A percentile compares a stretch with the other conserved stretches of the same genome.
Conservation (phyloP, 2,329 filamentous ascomycete species). For the Ophiostoma pallidulum region DNA sequence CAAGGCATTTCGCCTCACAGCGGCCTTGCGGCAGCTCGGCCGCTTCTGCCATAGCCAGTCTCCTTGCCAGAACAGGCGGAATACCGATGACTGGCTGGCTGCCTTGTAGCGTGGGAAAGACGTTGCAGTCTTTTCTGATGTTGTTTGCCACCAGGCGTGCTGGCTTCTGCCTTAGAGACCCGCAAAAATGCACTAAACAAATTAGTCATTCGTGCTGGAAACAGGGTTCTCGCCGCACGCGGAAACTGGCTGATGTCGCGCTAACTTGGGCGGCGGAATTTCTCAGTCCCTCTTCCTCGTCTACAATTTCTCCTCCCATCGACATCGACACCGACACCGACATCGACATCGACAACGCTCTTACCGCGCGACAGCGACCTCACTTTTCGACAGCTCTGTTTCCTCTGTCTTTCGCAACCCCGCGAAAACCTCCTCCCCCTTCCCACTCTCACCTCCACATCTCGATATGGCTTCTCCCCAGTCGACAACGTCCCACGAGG, state of each 20-base stretch:
- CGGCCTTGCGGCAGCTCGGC: too few species aligned
- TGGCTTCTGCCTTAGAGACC: too few species aligned
- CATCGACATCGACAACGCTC: background rate
- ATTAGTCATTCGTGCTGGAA: background rate
- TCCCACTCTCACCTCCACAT: background rate
- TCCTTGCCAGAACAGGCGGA: too few species aligned
- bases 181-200: too few species aligned
- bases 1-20: too few species aligned
- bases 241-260: background rate
- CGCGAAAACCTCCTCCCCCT: background rate
- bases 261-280: background rate
- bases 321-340: too few species aligned
- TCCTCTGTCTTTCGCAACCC: background rate
- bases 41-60: too few species aligned
- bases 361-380: background rate
- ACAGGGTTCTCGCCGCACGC: background rate
- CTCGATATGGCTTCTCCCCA: slow-evolving; percentile 47
- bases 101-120: too few species aligned
- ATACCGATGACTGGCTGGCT: too few species aligned
- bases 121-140: too few species aligned
- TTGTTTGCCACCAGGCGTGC: too few species aligned
- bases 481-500: slow-evolving; percentile 34
- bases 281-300: background rate
- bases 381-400: background rate
- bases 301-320: background rate